These are phyloP conservation scores for Alternaria solani DNA, from an alignment of 2,329 filamentous ascomycete genomes.

Conservation along the genomic window DNA sequence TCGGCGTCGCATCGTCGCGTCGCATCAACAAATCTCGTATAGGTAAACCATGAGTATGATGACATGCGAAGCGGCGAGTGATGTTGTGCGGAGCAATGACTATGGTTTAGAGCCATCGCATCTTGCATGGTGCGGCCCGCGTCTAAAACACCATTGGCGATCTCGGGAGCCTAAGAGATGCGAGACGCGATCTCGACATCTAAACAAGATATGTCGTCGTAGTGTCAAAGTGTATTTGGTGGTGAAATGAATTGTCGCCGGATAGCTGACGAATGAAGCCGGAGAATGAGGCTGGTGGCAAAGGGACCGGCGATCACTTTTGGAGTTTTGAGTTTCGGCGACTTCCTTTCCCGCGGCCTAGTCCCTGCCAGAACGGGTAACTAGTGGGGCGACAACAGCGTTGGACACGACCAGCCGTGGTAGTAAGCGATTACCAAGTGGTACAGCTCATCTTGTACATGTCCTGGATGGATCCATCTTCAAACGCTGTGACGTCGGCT, in stretches of 20 bases:
- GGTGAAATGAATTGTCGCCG: background rate
- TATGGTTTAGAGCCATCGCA: background rate
- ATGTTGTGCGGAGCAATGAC: background rate
- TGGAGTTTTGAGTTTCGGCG: slow-evolving; percentile 8
- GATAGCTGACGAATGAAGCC: background rate
- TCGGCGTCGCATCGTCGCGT: slow-evolving; percentile 11
- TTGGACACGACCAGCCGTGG: slow-evolving; percentile 8
- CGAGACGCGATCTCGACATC: background rate
- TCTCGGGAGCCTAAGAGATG: background rate
- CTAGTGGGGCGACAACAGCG: background rate
- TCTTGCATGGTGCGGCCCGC: background rate
- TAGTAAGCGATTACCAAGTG: slow-evolving; percentile 8
- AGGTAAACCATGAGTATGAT: background rate
- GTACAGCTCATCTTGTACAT: slow-evolving; percentile 10
- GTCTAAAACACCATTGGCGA: background rate
- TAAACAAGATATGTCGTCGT: background rate
- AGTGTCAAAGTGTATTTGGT: background rate
- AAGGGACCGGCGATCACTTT: background rate
- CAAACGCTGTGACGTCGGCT: slow-evolving; percentile 15
- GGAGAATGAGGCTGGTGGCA: background rate
- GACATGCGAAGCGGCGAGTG: background rate
- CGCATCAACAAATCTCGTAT: background rate
- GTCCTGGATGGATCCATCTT: slow-evolving; percentile 8
- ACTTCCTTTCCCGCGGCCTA: background rate
- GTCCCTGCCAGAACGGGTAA: slow-evolving; percentile 6